Evolutionary conservation across 1,284 basidiomycete genomes (phyloP).

Genomic region (Ganoderma meredithae): DNA sequence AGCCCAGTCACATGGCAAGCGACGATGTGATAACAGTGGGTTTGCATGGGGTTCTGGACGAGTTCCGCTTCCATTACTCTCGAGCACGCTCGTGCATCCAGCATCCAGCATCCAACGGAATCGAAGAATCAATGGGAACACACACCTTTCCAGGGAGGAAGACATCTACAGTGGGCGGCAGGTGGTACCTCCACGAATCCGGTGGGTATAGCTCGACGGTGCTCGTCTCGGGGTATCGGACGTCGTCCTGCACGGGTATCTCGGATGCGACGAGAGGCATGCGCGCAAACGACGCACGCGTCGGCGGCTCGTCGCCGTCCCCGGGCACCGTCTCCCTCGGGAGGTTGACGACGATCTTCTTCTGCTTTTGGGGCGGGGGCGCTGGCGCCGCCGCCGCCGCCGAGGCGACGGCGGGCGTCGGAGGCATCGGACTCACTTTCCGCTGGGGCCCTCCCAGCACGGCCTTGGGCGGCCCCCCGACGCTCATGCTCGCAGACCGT

Average conservation of each 20-base stretch:
- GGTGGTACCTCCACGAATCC: slow-evolving; percentile 58
- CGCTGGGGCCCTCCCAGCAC: slow-evolving; percentile 77
- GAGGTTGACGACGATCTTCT: slow-evolving; percentile 74
- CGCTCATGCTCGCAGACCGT: slow-evolving; percentile 69
- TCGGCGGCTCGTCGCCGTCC: slow-evolving; percentile 51
- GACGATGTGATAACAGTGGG: background rate
- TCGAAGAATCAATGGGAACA: background rate
- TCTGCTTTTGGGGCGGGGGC: slow-evolving; percentile 54
- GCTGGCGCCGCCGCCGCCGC: slow-evolving; percentile 32
- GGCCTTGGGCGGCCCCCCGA: slow-evolving; percentile 84
- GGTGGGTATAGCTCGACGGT: slow-evolving; percentile 68
- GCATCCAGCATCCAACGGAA: background rate
- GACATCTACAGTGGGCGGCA: slow-evolving; percentile 76
- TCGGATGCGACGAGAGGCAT: slow-evolving; percentile 56
- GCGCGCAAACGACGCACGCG: slow-evolving; percentile 68
- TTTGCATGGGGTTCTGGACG: background rate
- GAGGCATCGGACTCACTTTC: slow-evolving; percentile 73
- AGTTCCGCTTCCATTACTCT: slow-evolving; percentile 1
- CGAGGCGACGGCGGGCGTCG: slow-evolving; percentile 32
- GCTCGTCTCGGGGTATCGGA: slow-evolving; percentile 53
- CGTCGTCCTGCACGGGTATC: slow-evolving; percentile 46
- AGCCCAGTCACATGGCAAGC: background rate
- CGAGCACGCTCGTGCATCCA: background rate
- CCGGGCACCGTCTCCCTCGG: slow-evolving; percentile 68
- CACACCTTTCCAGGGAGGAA: slow-evolving; percentile 82